A percentile compares a stretch with the other conserved stretches of the same genome.
Conservation (phyloP, 2,329 filamentous ascomycete genomes). For the Venturia effusa region DNA sequence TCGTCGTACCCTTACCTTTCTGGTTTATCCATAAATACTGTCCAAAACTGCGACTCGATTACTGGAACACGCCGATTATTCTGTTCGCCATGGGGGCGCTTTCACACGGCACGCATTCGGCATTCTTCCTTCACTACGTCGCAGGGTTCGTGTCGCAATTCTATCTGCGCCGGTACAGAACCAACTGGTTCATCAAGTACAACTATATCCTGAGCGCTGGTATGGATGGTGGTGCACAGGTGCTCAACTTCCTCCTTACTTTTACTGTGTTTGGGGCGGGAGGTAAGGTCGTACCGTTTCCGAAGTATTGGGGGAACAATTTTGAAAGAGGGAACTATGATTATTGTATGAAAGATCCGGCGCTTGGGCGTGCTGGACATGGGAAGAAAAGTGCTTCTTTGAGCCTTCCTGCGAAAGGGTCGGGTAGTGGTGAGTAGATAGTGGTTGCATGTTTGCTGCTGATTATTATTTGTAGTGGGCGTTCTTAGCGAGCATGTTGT, state of each 20-base stretch:
- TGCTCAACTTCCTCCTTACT: slow-evolving; percentile 30
- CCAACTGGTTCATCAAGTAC: slow-evolving; percentile 30
- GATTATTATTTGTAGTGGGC: too few species aligned
- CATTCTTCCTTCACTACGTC: slow-evolving; percentile 23
- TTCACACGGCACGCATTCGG: slow-evolving; percentile 32
- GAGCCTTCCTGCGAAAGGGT: too few species aligned
- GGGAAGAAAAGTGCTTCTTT: background rate
- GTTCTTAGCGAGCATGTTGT: too few species aligned
- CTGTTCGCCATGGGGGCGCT: slow-evolving; percentile 32
- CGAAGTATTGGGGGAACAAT: slow-evolving; percentile 13
- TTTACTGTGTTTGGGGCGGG: slow-evolving; percentile 33
- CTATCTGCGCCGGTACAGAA: slow-evolving; percentile 25
- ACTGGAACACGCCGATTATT: slow-evolving; percentile 34
- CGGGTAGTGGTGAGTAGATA: too few species aligned
- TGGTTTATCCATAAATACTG: slow-evolving; percentile 15
- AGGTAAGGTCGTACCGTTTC: slow-evolving; percentile 20
- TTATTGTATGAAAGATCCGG: slow-evolving; percentile 9
- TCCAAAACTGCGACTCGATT: slow-evolving; percentile 23
- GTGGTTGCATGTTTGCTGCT: too few species aligned
- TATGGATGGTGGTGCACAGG: slow-evolving; percentile 29
- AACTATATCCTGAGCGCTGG: slow-evolving; percentile 32
- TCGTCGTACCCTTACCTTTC: slow-evolving; percentile 27
- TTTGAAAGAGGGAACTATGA: slow-evolving; percentile 8
- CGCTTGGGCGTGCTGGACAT: background rate
- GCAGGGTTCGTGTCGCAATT: slow-evolving; percentile 26